A percentile compares a stretch with the other conserved stretches of the same genome.
Conservation (phyloP, 805 yeast genomes). For the Schizosaccharomyces lindneri region DNA sequence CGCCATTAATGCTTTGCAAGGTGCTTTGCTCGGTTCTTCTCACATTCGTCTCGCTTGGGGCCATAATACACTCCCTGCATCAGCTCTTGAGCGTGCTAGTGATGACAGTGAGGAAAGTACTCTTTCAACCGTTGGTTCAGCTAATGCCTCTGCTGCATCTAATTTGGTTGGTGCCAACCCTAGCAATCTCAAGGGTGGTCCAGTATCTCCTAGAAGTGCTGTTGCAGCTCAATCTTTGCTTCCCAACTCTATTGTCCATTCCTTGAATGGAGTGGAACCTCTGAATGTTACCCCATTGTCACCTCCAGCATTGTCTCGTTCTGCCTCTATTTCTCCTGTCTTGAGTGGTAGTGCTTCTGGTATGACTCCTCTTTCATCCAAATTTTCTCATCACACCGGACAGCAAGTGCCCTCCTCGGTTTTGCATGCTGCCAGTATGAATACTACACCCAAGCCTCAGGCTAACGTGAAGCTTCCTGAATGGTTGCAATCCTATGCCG, state of each 20-base stretch:
- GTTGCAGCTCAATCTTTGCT: neutral
- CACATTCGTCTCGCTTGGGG: conserved; percentile 80
- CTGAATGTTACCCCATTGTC: neutral
- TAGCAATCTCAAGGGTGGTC: neutral
- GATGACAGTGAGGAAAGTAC: no score
- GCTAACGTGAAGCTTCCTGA: neutral
- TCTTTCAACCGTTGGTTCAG: no score
- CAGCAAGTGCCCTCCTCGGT: neutral
- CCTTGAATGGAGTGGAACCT: neutral
- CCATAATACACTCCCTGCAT: conserved; percentile 18
- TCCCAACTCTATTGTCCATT: neutral
- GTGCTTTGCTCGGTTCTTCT: conserved; percentile 64
- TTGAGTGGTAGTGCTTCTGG: neutral
- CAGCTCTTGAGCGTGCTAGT: neutral
- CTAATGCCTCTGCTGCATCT: no score
- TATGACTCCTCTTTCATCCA: neutral
- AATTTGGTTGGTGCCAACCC: neutral
- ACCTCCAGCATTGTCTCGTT: neutral
- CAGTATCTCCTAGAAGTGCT: neutral
- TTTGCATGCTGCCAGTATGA: neutral
- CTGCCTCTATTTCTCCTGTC: neutral
- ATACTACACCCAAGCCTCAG: neutral
- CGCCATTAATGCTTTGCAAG: conserved; percentile 73
- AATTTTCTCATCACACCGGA: neutral
- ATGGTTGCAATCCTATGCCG: neutral